phyloP scores from a whole-genome alignment of 495 filamentous ascomycete species.

The Aspergillus hancockii region DNA sequence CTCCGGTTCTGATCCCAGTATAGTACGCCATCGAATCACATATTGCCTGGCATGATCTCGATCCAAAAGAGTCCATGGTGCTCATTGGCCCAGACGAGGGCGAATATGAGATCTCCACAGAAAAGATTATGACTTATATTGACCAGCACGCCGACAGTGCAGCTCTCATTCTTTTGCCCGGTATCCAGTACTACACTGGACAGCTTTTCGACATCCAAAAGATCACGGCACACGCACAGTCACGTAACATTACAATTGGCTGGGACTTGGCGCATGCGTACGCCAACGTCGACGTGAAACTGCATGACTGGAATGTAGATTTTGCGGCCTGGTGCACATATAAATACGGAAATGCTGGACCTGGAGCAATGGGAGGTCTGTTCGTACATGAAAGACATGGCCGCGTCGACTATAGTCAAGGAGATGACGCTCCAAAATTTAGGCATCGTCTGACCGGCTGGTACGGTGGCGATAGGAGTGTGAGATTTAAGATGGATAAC shows the following conservation, averaged over 20 bases:
- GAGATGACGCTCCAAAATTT: conserved; percentile 47
- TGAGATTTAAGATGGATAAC: conserved; percentile 79
- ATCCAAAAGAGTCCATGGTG: conserved; percentile 70
- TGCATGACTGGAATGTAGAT: conserved; percentile 94
- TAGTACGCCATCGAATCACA: conserved; percentile 95
- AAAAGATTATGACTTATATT: conserved; percentile 75
- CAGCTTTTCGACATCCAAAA: conserved; percentile 83
- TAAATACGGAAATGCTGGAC: conserved; percentile 93
- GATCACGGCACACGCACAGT: conserved; percentile 80
- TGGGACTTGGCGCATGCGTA: conserved; percentile 96
- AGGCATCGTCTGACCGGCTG: conserved; percentile 72
- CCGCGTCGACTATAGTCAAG: conserved; percentile 47
- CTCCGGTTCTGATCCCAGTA: neutral
- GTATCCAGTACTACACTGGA: conserved; percentile 94
- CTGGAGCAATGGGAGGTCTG: conserved; percentile 80
- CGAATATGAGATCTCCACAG: conserved; percentile 59
- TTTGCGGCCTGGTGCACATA: conserved; percentile 96
- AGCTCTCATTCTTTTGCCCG: conserved; percentile 81
- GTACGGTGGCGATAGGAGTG: conserved; percentile 83
- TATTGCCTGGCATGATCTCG: conserved; percentile 73
- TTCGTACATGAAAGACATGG: conserved; percentile 83
- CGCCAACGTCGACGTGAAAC: conserved; percentile 79
- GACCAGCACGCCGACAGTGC: conserved; percentile 71
- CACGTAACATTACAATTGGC: conserved; percentile 74
- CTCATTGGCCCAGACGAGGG: conserved; percentile 64